Evolutionary conservation across 305 asterid species (phyloP).

Genomic region (Solanum aculeatissimum): DNA sequence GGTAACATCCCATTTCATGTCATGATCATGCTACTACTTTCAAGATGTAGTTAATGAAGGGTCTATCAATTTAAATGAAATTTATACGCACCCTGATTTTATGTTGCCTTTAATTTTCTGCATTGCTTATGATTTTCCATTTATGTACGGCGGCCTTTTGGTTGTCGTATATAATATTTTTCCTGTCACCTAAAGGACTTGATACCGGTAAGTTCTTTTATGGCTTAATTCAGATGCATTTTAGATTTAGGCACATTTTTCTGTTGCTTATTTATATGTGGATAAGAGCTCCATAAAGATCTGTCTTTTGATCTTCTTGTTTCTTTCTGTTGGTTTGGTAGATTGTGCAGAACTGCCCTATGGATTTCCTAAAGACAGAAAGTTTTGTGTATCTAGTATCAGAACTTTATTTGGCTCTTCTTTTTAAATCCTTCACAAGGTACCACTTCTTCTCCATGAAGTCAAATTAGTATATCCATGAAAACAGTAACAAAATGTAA

Average conservation of each 20-base stretch:
- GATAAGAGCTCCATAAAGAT: background rate
- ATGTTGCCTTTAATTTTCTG: background rate
- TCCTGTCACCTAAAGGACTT: background rate
- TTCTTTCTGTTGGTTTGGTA: constrained; percentile 31
- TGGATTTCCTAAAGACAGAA: constrained; percentile 58
- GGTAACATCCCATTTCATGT: constrained; percentile 26
- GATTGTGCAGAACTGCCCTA: constrained; percentile 85
- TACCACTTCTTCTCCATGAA: constrained; percentile 14
- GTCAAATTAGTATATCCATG: background rate
- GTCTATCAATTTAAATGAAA: background rate
- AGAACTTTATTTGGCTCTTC: constrained; percentile 68
- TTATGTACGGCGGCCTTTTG: background rate
- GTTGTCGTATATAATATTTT: background rate
- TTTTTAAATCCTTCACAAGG: constrained; percentile 58
- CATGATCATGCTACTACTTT: background rate
- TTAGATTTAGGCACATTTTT: background rate
- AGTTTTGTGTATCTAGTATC: constrained; percentile 46
- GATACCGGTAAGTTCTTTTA: background rate
- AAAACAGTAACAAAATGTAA: constrained; percentile 13
- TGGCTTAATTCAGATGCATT: background rate
- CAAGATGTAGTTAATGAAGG: background rate
- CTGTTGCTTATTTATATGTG: background rate
- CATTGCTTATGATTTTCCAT: background rate
- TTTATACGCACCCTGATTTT: background rate
- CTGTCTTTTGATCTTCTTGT: constrained; percentile 5